Base-by-base conservation (phyloP, 352 stramenopile genomes). In the Phytophthora chlamydospora region DNA sequence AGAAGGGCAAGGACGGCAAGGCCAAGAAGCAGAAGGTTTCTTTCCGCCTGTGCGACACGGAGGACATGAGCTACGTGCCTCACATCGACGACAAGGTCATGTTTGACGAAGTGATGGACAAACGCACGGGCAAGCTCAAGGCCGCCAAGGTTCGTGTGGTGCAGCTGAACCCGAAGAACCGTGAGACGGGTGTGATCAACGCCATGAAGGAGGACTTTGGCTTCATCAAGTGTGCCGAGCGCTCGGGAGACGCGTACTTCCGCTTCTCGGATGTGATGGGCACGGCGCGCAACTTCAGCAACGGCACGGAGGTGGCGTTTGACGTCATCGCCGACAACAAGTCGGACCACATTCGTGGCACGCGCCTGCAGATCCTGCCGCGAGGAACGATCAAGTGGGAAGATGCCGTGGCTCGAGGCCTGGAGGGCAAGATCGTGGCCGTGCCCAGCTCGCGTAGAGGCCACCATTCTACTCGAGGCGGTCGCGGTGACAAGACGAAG, bases 201-300 rank as follows among this genome's bases (percentile, higher is more conserved):
- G 78, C 80, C 4, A 49, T 92, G 59, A 90, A 90, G 40, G 83
- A 92, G 13, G 85, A 94, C 3, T 94, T 90, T 60, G 85, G 85
- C 0, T 94, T 94, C 56, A 90, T 94, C 58, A 90, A 90, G 62
- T 92, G 81, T 38, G 78, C 78, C 0, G 83, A 94, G 27, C 78
- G 85, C n/a, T 58, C 64, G 1, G 61, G 58, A 1, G 85, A 94
- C 35, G 83, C 83, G 24, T 94, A 90, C 60, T 94, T 94, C 44
- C 79, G 83, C 36, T 87, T 94, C 38, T 75, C 75, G 11, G 85
- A 94, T 53, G 83, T 94, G 4, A 88, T 94, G 73, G 80, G 71
- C 24, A 60, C 73, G 19, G 66, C 45, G 39, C 71, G 71, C 10
- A 76, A 80, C 59, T 76, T 91, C 39, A 78, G 71, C 5, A 51